Base-by-base conservation (phyloP, 2,329 filamentous ascomycete species). In the Fusarium solani-melongenae region DNA sequence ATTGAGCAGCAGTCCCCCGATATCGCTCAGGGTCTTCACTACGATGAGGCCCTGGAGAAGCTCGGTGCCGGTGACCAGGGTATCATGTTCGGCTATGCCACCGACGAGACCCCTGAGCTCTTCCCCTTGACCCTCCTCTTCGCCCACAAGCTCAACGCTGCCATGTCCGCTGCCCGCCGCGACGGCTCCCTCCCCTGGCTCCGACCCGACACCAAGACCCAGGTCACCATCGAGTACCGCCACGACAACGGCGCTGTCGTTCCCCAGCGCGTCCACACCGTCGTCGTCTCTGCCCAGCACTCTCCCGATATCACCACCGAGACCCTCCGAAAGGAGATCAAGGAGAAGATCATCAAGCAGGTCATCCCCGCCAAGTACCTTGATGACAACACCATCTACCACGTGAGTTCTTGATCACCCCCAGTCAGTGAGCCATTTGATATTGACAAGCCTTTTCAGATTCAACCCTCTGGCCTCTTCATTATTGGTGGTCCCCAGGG, bases 1-100 rank as follows among this genome's bases (percentile, higher is more conserved):
- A 98, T 99, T 85, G 96, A 99, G 92, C 92, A 99, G 88, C 96
- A 99, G 88, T 98, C 96, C 70, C 94, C 96, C 81, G 96, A 99
- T 86, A 99, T 99, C 82, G 96, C 96, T 79, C 96, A 98, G 88
- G 96, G 96, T 90, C 94, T 99, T 66, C 94, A 98, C 90, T 97
- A 97, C 86, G 96, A 99, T 77, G 91, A 98, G 89, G 95, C 94
- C 78, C 93, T 99, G 58, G 96, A 99, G 92, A 92, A 97, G 88
- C 92, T 99, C 76, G 96, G 96, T 86, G 96, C 96, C 74, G 96
- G 96, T 93, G 96, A 99, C 87, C 96, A 99, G 90, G 96, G 96
- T 90, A 98, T 99, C 90, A 99, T 99, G 96, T 99, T 99, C 87
- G 96, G 96, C 81, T 99, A 99, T 90, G 96, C 96, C 85, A 98